Conservation (phyloP, 2,329 filamentous ascomycete genomes). For the Fusarium xyrophilum region DNA sequence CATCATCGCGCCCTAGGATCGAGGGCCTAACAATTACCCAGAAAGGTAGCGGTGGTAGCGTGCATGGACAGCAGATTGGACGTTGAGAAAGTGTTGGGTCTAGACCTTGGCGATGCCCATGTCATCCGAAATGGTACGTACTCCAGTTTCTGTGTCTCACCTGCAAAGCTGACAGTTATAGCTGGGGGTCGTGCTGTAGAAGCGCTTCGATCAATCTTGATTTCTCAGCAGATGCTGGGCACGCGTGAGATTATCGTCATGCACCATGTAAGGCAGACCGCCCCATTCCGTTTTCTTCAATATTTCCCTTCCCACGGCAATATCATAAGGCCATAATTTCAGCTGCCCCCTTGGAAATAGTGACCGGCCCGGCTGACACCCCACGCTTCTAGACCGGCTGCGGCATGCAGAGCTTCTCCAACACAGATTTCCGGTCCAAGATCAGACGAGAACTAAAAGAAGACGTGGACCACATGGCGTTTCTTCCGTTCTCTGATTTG, state of each 20-base stretch:
- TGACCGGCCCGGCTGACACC: slow-evolving; percentile 32
- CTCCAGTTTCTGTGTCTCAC: neutral
- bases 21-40: slow-evolving; percentile 27
- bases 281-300: neutral
- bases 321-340: neutral
- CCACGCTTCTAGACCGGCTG: slow-evolving; percentile 47
- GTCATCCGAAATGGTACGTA: slow-evolving; percentile 70
- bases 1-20: slow-evolving; percentile 12
- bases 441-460: slow-evolving; percentile 66
- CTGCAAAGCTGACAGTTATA: neutral
- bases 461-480: slow-evolving; percentile 62
- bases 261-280: slow-evolving; percentile 61
- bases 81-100: slow-evolving; percentile 66
- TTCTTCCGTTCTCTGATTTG: slow-evolving; percentile 70
- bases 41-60: slow-evolving; percentile 59
- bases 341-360: neutral
- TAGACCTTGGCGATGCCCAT: slow-evolving; percentile 77
- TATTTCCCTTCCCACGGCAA: neutral
- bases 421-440: slow-evolving; percentile 61
- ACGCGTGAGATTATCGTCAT: slow-evolving; percentile 77
- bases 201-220: slow-evolving; percentile 75
- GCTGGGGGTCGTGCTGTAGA: slow-evolving; percentile 70
- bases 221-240: slow-evolving; percentile 79
- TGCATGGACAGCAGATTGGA: slow-evolving; percentile 85
- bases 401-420: slow-evolving; percentile 72